Percentiles rank a stretch among this genome's conserved stretches.
Conservation (phyloP, 2,329 filamentous ascomycete genomes). For the Sphaerulina populicola region DNA sequence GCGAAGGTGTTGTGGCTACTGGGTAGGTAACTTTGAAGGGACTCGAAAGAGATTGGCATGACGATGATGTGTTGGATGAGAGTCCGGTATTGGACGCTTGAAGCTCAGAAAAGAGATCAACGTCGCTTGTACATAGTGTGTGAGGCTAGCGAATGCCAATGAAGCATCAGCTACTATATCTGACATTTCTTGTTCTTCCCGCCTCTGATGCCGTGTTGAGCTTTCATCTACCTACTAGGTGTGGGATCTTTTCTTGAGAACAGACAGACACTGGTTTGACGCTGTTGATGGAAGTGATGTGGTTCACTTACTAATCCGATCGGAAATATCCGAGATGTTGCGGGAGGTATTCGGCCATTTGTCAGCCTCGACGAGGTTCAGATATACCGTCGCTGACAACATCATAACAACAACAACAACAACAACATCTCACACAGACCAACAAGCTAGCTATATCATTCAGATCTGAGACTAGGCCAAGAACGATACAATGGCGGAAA, state of each 20-base stretch:
- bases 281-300: too few species aligned
- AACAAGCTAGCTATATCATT: neutral
- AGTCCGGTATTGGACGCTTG: neutral
- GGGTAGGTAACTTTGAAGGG: neutral
- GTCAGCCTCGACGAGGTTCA: slow-evolving; percentile 6
- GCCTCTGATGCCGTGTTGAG: too few species aligned
- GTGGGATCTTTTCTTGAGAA: too few species aligned
- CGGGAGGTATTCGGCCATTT: slow-evolving; percentile 7
- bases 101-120: too few species aligned
- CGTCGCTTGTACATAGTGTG: too few species aligned
- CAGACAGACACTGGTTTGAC: too few species aligned
- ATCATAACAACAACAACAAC: neutral
- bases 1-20: neutral
- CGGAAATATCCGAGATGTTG: too few species aligned
- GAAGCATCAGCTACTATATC: too few species aligned
- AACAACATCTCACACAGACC: neutral
- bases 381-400: neutral
- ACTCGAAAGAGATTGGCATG: neutral
- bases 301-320: too few species aligned
- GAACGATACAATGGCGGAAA: slow-evolving; percentile 3
- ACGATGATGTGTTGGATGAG: neutral
- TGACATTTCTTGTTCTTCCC: too few species aligned
- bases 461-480: neutral
- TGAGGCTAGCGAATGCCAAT: too few species aligned
- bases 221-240: too few species aligned